Evolutionary conservation across 371 early-diverging fungal genomes (phyloP).

Genomic region (Thermomucor indicae-seudaticae): DNA sequence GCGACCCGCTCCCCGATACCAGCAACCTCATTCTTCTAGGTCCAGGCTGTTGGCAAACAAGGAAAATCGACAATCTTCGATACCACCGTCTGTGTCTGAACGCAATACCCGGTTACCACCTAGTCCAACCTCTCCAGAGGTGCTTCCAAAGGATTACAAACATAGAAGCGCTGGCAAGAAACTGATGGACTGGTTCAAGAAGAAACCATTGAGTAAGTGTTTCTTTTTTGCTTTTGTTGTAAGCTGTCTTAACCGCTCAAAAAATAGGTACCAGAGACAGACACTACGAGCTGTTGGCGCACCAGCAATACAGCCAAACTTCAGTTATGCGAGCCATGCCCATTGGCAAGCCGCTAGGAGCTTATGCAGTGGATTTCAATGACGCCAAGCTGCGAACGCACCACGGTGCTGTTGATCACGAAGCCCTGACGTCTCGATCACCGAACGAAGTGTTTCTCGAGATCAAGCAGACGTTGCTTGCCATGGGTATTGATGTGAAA

Average conservation of each 20-base stretch:
- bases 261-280: not conserved
- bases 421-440: constrained; percentile 68
- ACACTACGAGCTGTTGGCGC: not conserved
- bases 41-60: constrained; percentile 14
- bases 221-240: too few relatives aligned
- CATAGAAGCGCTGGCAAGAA: constrained; percentile 57
- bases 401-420: constrained; percentile 77
- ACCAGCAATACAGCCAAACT: not conserved
- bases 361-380: constrained; percentile 17
- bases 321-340: not conserved
- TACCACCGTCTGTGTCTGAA: constrained; percentile 31
- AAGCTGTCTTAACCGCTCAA: too few relatives aligned
- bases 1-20: not conserved
- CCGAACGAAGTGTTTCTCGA: constrained; percentile 69
- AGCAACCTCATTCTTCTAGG: not conserved
- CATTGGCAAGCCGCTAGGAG: constrained; percentile 10
- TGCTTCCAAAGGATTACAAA: constrained; percentile 23
- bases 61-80: constrained; percentile 18
- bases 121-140: constrained; percentile 5
- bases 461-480: constrained; percentile 58
- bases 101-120: constrained; percentile 16
- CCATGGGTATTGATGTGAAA: constrained; percentile 70
- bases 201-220: constrained; percentile 56
- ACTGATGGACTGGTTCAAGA: constrained; percentile 69
- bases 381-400: constrained; percentile 68